Percentiles rank a stretch among this genome's conserved stretches.
Evolutionary conservation across 1,284 basidiomycete species (phyloP).

Genomic region (Veloporphyrellus conicus): DNA sequence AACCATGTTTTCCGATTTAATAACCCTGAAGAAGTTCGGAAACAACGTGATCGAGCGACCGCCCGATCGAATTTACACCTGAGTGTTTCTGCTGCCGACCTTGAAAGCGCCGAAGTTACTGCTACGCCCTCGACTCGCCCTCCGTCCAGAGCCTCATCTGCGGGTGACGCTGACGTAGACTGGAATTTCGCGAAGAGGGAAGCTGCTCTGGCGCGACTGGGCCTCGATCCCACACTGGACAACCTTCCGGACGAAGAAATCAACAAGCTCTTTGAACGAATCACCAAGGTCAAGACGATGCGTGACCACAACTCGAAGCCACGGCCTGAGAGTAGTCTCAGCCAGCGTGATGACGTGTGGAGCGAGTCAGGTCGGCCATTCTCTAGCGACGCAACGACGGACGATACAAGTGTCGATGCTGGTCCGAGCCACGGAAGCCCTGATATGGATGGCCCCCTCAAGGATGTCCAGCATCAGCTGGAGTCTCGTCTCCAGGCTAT

Average conservation of each 20-base stretch:
- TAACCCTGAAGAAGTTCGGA: conserved; percentile 90
- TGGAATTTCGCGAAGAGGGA: conserved; percentile 93
- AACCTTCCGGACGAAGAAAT: conserved; percentile 89
- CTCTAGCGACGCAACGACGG: conserved; percentile 71
- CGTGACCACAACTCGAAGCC: conserved; percentile 70
- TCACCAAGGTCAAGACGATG: conserved; percentile 87
- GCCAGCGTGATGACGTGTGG: conserved; percentile 81
- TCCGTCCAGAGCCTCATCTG: conserved; percentile 66
- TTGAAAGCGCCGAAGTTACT: conserved; percentile 47
- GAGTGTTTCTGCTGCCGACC: conserved; percentile 58
- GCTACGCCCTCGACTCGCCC: conserved; percentile 56
- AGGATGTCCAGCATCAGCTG: conserved; percentile 67
- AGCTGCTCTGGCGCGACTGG: conserved; percentile 79
- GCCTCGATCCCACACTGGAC: conserved; percentile 82
- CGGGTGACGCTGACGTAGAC: conserved; percentile 74
- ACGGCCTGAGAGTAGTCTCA: conserved; percentile 80
- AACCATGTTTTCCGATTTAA: conserved; percentile 98
- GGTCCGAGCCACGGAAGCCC: conserved; percentile 62
- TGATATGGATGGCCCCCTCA: conserved; percentile 58
- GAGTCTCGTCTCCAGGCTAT: conserved; percentile 74
- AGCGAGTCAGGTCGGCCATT: conserved; percentile 74
- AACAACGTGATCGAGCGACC: conserved; percentile 75
- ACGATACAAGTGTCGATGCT: conserved; percentile 79
- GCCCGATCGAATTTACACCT: conserved; percentile 64
- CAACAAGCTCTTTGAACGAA: conserved; percentile 89